Percentiles rank a stretch among this genome's conserved stretches.
These are phyloP conservation scores for Pseudodiploospora longispora DNA, from an alignment of 2,329 filamentous ascomycete species.

Conservation along the genomic window DNA sequence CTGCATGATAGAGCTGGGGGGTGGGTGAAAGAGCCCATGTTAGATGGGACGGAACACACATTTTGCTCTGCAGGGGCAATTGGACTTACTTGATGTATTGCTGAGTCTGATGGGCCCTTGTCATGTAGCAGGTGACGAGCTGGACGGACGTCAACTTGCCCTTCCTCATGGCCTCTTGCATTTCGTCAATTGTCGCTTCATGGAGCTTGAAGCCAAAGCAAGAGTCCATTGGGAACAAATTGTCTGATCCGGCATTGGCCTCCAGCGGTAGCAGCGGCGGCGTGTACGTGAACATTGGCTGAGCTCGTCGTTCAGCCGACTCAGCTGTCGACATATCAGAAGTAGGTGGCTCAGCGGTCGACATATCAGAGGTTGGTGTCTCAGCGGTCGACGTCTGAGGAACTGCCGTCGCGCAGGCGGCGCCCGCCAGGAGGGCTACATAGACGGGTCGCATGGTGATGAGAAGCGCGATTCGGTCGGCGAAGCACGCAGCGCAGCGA, in stretches of 20 bases:
- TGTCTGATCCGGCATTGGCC: conserved; percentile 26
- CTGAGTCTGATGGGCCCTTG: conserved; percentile 53
- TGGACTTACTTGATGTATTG: conserved; percentile 51
- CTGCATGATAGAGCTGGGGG: conserved; percentile 48
- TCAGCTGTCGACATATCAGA: no score
- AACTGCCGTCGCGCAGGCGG: conserved; percentile 1
- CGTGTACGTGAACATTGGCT: conserved; percentile 6
- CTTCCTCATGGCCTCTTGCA: conserved; percentile 50
- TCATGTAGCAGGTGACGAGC: conserved; percentile 54
- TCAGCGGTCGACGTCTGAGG: background rate
- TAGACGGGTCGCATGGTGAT: conserved; percentile 14
- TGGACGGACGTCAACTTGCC: conserved; percentile 50
- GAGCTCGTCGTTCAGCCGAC: no score
- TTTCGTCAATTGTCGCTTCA: conserved; percentile 61
- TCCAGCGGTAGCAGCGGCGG: conserved; percentile 26
- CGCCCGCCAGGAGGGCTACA: conserved; percentile 13
- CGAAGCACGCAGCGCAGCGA: background rate
- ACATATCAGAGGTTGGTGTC: no score
- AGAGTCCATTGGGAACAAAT: conserved; percentile 52
- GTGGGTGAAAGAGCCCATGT: background rate
- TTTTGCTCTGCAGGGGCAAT: background rate
- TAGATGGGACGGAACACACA: background rate
- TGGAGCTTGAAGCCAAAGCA: conserved; percentile 56
- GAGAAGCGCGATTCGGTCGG: no score
- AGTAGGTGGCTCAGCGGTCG: no score